phyloP scores from a whole-genome alignment of 2,329 filamentous ascomycete species.

The Colletotrichum costaricense region DNA sequence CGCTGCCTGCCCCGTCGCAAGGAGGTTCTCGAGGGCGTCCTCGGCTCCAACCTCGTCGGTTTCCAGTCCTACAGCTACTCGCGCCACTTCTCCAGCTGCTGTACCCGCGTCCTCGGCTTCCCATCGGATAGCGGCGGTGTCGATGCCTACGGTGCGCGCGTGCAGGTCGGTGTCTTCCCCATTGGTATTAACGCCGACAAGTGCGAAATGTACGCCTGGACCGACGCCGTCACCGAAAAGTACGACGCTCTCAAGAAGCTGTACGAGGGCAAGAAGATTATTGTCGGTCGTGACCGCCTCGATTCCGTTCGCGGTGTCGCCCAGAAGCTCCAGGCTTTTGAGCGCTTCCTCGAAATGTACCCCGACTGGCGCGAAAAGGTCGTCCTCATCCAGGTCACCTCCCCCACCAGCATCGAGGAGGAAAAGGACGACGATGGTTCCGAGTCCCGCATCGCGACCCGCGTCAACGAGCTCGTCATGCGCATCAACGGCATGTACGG shows the following conservation, averaged over 20 bases:
- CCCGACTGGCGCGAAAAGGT: conserved; percentile 94
- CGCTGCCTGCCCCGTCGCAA: conserved; percentile 89
- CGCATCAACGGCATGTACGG: conserved; percentile 93
- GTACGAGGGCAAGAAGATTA: conserved; percentile 92
- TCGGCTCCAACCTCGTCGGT: conserved; percentile 92
- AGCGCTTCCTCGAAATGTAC: conserved; percentile 89
- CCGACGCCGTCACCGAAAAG: conserved; percentile 75
- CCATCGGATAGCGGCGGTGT: conserved; percentile 87
- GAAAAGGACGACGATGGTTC: conserved; percentile 73
- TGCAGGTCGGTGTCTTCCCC: conserved; percentile 92
- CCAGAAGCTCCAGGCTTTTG: conserved; percentile 96
- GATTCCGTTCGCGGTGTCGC: conserved; percentile 93
- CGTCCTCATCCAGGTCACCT: conserved; percentile 94
- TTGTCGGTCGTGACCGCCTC: conserved; percentile 92
- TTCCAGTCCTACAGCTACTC: conserved; percentile 98
- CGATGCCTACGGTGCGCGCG: conserved; percentile 88
- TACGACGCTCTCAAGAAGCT: conserved; percentile 79
- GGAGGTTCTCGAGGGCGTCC: conserved; percentile 88
- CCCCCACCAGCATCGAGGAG: conserved; percentile 83
- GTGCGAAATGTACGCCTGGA: conserved; percentile 81
- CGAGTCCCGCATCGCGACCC: conserved; percentile 84
- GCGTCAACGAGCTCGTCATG: conserved; percentile 90
- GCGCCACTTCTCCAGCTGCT: conserved; percentile 93
- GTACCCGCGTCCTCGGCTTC: conserved; percentile 90
- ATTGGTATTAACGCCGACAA: conserved; percentile 92